Conservation (phyloP, 257 asterid species). For the Capsicum baccatum region DNA sequence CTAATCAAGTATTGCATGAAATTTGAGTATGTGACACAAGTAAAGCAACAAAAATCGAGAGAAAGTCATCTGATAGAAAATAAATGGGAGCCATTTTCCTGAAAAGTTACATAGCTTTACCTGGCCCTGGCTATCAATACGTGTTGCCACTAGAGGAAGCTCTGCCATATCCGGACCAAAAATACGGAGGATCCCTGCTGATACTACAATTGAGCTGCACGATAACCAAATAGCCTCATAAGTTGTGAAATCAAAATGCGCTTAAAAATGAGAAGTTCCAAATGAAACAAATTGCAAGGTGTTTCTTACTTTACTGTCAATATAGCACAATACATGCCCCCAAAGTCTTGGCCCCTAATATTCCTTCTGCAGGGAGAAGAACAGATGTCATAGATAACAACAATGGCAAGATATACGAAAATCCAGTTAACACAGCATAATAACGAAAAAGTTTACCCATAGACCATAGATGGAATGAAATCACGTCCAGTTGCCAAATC, state of each 20-base stretch:
- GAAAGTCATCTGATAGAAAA: neutral
- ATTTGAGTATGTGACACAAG: neutral
- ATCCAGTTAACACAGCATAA: slow-evolving; percentile 1
- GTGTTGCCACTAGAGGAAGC: slow-evolving; percentile 94
- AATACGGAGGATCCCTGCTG: slow-evolving; percentile 89
- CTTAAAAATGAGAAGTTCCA: neutral
- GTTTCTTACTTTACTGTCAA: slow-evolving; percentile 72
- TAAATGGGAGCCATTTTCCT: neutral
- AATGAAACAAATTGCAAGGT: neutral
- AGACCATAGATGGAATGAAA: slow-evolving; percentile 95
- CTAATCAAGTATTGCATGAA: neutral
- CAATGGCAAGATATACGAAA: slow-evolving; percentile 12
- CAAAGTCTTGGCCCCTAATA: slow-evolving; percentile 89
- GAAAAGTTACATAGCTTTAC: slow-evolving; percentile 43
- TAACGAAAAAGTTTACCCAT: slow-evolving; percentile 60
- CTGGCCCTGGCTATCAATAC: slow-evolving; percentile 75
- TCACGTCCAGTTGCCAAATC: slow-evolving; percentile 96
- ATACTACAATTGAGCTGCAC: slow-evolving; percentile 88
- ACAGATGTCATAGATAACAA: neutral
- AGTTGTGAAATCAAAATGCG: neutral
- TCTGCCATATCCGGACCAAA: slow-evolving; percentile 94
- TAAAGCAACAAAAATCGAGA: neutral
- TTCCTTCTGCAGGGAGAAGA: slow-evolving; percentile 68
- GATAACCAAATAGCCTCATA: slow-evolving; percentile 31
- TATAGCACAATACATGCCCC: slow-evolving; percentile 96